phyloP scores from a whole-genome alignment of 768 basidiomycete genomes.

The Lentinus tigrinus region DNA sequence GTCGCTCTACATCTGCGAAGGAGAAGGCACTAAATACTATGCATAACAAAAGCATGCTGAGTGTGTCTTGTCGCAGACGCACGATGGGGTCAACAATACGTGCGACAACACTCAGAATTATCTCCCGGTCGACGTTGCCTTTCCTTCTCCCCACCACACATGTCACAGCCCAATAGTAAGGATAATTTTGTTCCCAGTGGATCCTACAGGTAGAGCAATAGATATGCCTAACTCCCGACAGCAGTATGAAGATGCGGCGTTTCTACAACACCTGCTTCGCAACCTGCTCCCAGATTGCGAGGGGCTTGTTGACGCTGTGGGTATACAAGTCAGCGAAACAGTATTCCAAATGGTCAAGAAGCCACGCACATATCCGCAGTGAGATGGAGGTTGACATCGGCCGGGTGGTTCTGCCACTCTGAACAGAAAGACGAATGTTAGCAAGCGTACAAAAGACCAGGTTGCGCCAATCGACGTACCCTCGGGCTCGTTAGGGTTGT shows the following conservation, averaged over 20 bases:
- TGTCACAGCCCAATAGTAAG: no score
- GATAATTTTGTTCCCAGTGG: no score
- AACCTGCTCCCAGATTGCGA: conserved; percentile 52
- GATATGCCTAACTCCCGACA: not conserved
- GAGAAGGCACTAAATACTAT: no score
- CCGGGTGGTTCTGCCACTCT: conserved; percentile 63
- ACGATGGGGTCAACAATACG: no score
- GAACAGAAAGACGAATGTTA: conserved; percentile 3
- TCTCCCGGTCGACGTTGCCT: no score
- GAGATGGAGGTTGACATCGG: conserved; percentile 50
- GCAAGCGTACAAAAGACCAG: not conserved
- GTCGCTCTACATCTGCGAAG: no score
- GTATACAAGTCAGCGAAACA: not conserved
- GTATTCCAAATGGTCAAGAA: not conserved
- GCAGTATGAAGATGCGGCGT: no score
- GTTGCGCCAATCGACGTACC: conserved; percentile 35
- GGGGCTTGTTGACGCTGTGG: conserved; percentile 53
- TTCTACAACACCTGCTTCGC: conserved; percentile 31
- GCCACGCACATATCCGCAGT: conserved; percentile 47
- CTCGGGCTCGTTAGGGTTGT: conserved; percentile 52
- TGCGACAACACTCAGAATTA: no score
- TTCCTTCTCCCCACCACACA: no score
- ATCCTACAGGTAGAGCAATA: not conserved
- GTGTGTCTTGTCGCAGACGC: no score
- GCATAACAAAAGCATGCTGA: no score